These are phyloP conservation scores for Marvania coccoides DNA, from an alignment of 139 green algal genomes.

Conservation along the genomic window DNA sequence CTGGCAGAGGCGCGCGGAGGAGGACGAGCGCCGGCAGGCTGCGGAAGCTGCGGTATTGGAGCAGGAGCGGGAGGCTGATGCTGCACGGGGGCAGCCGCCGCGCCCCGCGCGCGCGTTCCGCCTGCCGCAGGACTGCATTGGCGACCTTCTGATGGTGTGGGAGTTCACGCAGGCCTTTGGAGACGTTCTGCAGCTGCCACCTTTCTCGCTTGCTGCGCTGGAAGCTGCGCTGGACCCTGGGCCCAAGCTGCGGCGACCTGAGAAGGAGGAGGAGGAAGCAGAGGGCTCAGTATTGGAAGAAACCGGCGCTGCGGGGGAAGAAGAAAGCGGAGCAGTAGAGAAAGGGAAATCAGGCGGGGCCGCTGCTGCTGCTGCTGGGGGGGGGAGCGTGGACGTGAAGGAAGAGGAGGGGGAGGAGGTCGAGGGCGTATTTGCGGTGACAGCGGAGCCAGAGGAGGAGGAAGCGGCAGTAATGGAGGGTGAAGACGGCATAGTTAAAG, in stretches of 20 bases:
- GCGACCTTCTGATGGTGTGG: conserved; percentile 59
- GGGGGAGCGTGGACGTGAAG: neutral
- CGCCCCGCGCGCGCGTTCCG: conserved; percentile 27
- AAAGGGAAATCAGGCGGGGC: neutral
- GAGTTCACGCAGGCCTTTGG: conserved; percentile 56
- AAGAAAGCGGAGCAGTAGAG: neutral
- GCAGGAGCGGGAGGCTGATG: conserved; percentile 30
- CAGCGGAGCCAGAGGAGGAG: too few relatives aligned
- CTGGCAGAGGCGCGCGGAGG: neutral
- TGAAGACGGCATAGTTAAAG: too few relatives aligned
- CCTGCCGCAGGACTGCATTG: conserved; percentile 35
- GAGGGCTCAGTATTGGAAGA: neutral
- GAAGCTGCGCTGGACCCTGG: conserved; percentile 65
- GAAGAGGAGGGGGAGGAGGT: neutral
- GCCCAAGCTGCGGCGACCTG: conserved; percentile 14
- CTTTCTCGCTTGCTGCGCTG: conserved; percentile 53
- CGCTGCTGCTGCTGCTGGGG: neutral
- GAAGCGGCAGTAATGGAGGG: too few relatives aligned
- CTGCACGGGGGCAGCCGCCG: conserved; percentile 45
- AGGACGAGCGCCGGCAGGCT: neutral
- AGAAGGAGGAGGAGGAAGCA: neutral
- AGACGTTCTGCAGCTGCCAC: conserved; percentile 54
- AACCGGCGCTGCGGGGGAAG: neutral
- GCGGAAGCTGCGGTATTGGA: conserved; percentile 15
- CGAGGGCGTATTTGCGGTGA: too few relatives aligned